Evolutionary conservation across 495 filamentous ascomycete genomes (phyloP).

Genomic region (Elaphomyces granulatus): DNA sequence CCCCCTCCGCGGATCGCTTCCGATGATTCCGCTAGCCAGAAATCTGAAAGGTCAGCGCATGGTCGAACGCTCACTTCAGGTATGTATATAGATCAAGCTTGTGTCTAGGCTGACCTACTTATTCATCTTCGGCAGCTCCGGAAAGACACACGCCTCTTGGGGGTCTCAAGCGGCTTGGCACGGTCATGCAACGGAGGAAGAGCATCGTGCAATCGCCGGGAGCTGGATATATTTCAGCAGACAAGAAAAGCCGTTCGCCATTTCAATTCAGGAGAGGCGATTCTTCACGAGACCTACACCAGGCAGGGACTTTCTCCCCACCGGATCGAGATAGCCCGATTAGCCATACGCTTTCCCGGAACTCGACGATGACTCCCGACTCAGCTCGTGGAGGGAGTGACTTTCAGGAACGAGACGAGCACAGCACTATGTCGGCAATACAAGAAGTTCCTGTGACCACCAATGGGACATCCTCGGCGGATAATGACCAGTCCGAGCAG

Average conservation of each 20-base stretch:
- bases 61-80: slow-evolving; percentile 27
- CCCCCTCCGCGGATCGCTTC: slow-evolving; percentile 29
- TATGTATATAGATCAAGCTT: background rate
- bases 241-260: slow-evolving; percentile 34
- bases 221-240: slow-evolving; percentile 22
- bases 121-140: slow-evolving; percentile 4
- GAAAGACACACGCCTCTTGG: slow-evolving; percentile 29
- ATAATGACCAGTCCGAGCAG: background rate
- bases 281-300: slow-evolving; percentile 27
- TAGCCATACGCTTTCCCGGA: slow-evolving; percentile 14
- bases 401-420: slow-evolving; percentile 15
- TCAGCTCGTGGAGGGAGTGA: slow-evolving; percentile 17
- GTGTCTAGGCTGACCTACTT: slow-evolving; percentile 3
- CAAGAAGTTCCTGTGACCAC: slow-evolving; percentile 10
- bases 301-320: slow-evolving; percentile 24
- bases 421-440: slow-evolving; percentile 11
- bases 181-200: slow-evolving; percentile 57
- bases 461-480: slow-evolving; percentile 16
- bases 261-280: slow-evolving; percentile 41
- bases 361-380: slow-evolving; percentile 17
- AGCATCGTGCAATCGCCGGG: slow-evolving; percentile 27
- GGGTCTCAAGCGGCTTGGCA: slow-evolving; percentile 55
- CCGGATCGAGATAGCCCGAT: slow-evolving; percentile 22
- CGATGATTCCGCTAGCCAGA: slow-evolving; percentile 48
- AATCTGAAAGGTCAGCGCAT: slow-evolving; percentile 34